Evolutionary conservation across 345 rosid genomes (phyloP), one percentile per base, ranked within the genome.

Genomic region (Capsella bursapastoris): DNA sequence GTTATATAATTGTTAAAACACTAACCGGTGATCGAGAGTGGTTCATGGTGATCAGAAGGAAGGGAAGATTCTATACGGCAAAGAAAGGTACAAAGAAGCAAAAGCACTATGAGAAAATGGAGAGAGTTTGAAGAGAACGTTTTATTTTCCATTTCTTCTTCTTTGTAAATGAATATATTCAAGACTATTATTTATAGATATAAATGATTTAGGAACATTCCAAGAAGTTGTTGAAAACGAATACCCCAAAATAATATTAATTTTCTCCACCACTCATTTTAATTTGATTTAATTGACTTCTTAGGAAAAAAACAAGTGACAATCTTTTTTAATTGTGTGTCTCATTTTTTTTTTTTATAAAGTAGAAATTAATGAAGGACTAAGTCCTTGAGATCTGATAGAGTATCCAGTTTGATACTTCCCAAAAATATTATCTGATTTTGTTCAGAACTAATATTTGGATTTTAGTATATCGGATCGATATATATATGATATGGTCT

Each of bases 1-100:
- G 29, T 9, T 8, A 18, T 18, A 18, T 50, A 18, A 18, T 12
- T 64, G 55, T 64, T 9, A 45, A 64, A 64, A 66, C 34, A 18
- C 58, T 66, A 34, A 66, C 70, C 70, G 2, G 8, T 6, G 12
- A 34, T 3, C 35, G 45, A 18, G 32, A 49, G 31, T 49, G 3
- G 43, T 38, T 34, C 58, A 6, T 66, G 58, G 7, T 49, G 31
- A 34, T 34, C 37, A 49, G 34, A 18, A 13, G 66, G 50, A 61
- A 16, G 16, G 7, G 58, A 31, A 34, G 18, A 66, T 66, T 50
- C 58, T 4, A 45, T 18, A 18, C 5, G 16, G 70, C 7, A 66
- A 34, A 66, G 45, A 49, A 34, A 7, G 18, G 11, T 49, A 18
- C 29, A 47, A 65, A 65, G 70, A 34, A 65, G 57, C 18, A 66